Evolutionary conservation across 2,329 filamentous ascomycete species (phyloP).

Genomic region (Cryphonectria japonica): DNA sequence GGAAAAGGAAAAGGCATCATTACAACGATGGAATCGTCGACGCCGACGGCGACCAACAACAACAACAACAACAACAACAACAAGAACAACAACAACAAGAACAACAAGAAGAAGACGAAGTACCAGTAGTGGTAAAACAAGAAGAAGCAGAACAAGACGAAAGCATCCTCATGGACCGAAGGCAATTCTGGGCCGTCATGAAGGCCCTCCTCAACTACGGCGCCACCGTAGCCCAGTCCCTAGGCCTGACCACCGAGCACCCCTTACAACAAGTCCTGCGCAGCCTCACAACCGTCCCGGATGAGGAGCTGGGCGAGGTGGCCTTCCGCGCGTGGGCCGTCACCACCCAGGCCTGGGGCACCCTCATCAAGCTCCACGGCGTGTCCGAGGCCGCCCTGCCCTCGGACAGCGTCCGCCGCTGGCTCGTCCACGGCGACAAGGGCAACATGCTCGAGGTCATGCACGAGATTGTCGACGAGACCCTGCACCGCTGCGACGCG

Average conservation of each 20-base stretch:
- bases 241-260: not conserved
- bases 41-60: too few relatives aligned
- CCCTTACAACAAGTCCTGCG: conserved; percentile 15
- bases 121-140: too few relatives aligned
- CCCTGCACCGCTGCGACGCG: not conserved
- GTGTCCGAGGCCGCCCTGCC: not conserved
- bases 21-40: too few relatives aligned
- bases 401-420: not conserved
- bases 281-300: conserved; percentile 2
- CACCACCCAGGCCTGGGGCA: conserved; percentile 13
- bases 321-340: conserved; percentile 19
- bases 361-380: not conserved
- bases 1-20: too few relatives aligned
- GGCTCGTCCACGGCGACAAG: conserved; percentile 13
- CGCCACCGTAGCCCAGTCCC: not conserved
- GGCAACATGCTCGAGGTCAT: conserved; percentile 15
- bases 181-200: conserved; percentile 15
- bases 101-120: too few relatives aligned
- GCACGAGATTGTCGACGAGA: not conserved
- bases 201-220: conserved; percentile 18
- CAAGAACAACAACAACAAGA: too few relatives aligned
- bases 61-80: not conserved
- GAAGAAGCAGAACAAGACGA: not conserved
- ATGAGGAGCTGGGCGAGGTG: conserved; percentile 15
- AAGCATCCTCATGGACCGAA: not conserved